Evolutionary conservation across 148 eudicot species (phyloP).

Genomic region (Euryodendron excelsum): DNA sequence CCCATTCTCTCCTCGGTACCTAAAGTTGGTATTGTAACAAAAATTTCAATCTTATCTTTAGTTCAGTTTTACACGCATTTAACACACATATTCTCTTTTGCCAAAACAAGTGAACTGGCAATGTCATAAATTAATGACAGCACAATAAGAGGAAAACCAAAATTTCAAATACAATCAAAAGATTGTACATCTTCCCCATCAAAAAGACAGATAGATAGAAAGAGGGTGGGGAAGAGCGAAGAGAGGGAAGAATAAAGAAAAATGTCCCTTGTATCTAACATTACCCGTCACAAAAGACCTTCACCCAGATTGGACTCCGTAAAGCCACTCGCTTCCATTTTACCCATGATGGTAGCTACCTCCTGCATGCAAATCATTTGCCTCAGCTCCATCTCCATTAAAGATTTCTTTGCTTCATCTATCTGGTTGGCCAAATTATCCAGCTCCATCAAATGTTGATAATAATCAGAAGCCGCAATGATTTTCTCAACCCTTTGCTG

Average conservation of each 20-base stretch:
- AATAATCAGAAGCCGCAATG: neutral
- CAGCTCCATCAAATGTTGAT: neutral
- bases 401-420: constrained; percentile 14
- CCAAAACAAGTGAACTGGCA: too few relatives aligned
- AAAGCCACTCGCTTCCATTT: neutral
- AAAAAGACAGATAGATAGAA: too few relatives aligned
- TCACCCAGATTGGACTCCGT: constrained; percentile 1
- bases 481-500: constrained; percentile 15
- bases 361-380: neutral
- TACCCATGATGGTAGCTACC: neutral
- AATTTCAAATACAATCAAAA: too few relatives aligned
- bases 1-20: too few relatives aligned
- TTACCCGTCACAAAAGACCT: neutral
- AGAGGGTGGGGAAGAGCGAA: too few relatives aligned
- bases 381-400: constrained; percentile 5
- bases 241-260: neutral
- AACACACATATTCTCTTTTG: too few relatives aligned
- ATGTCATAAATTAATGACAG: too few relatives aligned
- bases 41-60: too few relatives aligned
- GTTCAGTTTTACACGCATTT: too few relatives aligned
- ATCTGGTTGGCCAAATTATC: constrained; percentile 13
- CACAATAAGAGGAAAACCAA: too few relatives aligned
- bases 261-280: neutral
- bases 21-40: too few relatives aligned
- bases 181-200: too few relatives aligned